Base-by-base conservation (phyloP, 2,329 filamentous ascomycete genomes). In the Trichoderma guizhouense region DNA sequence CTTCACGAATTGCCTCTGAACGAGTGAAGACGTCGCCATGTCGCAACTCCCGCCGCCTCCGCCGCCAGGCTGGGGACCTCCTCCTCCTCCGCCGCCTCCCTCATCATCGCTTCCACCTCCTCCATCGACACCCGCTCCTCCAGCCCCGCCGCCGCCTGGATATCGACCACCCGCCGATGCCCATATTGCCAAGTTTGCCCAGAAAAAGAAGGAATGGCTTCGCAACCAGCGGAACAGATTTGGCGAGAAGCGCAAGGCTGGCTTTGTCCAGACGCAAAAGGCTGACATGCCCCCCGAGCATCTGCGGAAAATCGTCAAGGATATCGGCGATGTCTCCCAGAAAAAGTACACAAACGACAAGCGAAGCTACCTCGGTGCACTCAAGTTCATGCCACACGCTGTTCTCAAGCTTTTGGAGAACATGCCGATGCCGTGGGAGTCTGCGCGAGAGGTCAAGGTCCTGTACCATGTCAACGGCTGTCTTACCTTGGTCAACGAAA, bases 391-490 rank as follows among this genome's bases (percentile, higher is more conserved):
- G 96, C 96, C 96, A 1, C 96, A 99, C 80, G 96, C 96, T 7
- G 96, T 99, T 12, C 84, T 99, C 84, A 99, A 99, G 85, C 87
- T 99, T 28, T 83, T 99, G 71, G 96, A 99, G 85, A 99, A 99
- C 78, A 99, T 99, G 96, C 96, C 96, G 5, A 99, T 99, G 96
- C 96, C 96, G 0, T 99, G 96, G 96, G 96, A 99, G 84, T 96
- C 94, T 71, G 91, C 94, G 30, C 90, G 95, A 74, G 96, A 99
- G 79, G 97, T 99, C 74, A 98, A 98, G 84, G 96, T 99, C 32
- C 86, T 99, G 14, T 99, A 99, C 81, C 96, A 99, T 79, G 95
- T 98, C 78, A 99, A 99, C 79, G 96, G 96, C 34, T 99, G 97
- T 79, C 83, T 99, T 83, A 99, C 96, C 2, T 84, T 99, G 71